Evolutionary conservation across 495 filamentous ascomycete genomes (phyloP).

Genomic region (Paragyromitra xinjiangensis): DNA sequence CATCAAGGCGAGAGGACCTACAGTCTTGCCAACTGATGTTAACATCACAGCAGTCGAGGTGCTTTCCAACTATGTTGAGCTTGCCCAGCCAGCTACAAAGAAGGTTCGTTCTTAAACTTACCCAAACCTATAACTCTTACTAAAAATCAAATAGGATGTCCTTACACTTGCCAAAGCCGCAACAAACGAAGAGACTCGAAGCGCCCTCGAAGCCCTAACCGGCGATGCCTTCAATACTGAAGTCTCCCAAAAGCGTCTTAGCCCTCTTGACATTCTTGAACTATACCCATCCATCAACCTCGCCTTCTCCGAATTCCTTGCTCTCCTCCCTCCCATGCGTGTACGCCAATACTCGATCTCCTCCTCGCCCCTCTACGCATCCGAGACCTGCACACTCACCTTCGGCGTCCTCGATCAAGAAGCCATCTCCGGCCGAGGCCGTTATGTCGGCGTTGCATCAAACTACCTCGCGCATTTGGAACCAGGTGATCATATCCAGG

Average conservation of each 20-base stretch:
- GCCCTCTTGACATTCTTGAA: conserved; percentile 72
- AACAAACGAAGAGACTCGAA: conserved; percentile 58
- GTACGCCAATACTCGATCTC: conserved; percentile 82
- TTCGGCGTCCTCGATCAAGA: conserved; percentile 71
- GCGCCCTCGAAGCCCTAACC: conserved; percentile 63
- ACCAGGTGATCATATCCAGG: conserved; percentile 69
- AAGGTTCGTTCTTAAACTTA: conserved; percentile 44
- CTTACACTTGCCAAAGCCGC: conserved; percentile 61
- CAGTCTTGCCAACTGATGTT: conserved; percentile 67
- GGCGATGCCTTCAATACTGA: conserved; percentile 65
- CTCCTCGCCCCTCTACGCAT: conserved; percentile 72
- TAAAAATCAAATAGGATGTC: conserved; percentile 58
- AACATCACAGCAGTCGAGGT: conserved; percentile 70
- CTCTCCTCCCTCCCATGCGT: conserved; percentile 77
- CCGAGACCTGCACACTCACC: conserved; percentile 70
- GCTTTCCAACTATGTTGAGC: conserved; percentile 75
- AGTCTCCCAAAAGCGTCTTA: conserved; percentile 67
- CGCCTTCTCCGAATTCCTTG: conserved; percentile 70
- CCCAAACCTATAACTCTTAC: not conserved
- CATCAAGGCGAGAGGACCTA: conserved; percentile 62
- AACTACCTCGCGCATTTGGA: conserved; percentile 67
- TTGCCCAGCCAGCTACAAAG: conserved; percentile 73
- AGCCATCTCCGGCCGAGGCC: conserved; percentile 63
- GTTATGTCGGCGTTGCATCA: conserved; percentile 65
- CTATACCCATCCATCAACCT: conserved; percentile 66